Evolutionary conservation across 2,329 filamentous ascomycete genomes (phyloP), one percentile per base, ranked within the genome.

Genomic region (Calonectria leucothoes): DNA sequence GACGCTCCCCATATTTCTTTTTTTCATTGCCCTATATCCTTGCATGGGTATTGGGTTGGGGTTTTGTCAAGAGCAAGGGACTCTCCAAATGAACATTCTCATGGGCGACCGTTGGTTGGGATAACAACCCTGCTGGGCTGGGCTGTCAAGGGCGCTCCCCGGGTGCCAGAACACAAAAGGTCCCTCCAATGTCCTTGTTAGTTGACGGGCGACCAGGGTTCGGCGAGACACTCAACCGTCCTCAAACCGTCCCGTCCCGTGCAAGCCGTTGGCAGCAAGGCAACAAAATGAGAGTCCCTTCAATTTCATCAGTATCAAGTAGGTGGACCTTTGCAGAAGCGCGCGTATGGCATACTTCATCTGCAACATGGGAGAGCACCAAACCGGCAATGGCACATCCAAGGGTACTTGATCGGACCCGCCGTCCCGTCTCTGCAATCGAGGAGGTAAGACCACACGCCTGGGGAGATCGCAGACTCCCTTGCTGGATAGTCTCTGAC

Each of bases 391-490:
- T 55, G 39, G 29, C n/a, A 45, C 14, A 29, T 52, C 31, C 45
- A 15, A 66, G 45, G 33, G 65, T 57, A 6, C 20, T 25, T 59
- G 37, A 49, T 61, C 66, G 52, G 66, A 69, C 39, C 66, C 66
- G 52, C 45, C 48, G 35, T 69, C 52, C 52, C 66, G 66, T 69
- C 39, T 42, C 37, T 64, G n/a, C 29, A 61, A 69, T 61, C 52
- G 51, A 55, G 17, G 45, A 20, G 31, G 17, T 33, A 52, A 67
- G 37, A 33, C 35, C 7, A 45, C 14, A 45, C 45, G 31, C 49
- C 31, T 42, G 17, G 35, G 65, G 65, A 67, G 65, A 67, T 57
- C 65, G 31, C 55, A 23, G 31, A n/a, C 65, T 57, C 51, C 66
- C 52, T 68, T 55, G 23, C 42, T 20, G 20, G 6, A 33, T 42